Evolutionary conservation across 1,284 basidiomycete genomes (phyloP).

Genomic region (Boletus semigastroideus): DNA sequence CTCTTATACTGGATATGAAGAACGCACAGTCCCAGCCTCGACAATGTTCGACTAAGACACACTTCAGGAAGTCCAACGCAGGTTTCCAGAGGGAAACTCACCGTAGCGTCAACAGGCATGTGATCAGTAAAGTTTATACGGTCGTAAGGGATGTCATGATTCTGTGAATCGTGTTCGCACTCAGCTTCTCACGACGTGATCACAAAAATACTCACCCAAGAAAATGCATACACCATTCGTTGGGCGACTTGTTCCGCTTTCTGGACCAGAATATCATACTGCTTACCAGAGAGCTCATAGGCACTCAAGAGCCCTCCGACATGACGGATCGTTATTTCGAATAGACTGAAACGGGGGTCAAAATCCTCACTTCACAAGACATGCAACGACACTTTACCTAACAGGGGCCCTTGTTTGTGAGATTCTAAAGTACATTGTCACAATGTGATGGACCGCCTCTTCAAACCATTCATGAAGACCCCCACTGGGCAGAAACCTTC

Average conservation of each 20-base stretch:
- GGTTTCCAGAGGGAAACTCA: conserved; percentile 27
- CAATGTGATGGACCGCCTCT: conserved; percentile 53
- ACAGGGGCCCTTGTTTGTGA: conserved; percentile 49
- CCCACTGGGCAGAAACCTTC: conserved; percentile 15
- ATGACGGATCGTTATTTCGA: conserved; percentile 90
- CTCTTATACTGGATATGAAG: background rate
- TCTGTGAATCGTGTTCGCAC: conserved; percentile 28
- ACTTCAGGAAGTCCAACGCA: background rate
- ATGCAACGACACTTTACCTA: conserved; percentile 39
- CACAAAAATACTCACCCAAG: conserved; percentile 39
- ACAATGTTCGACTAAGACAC: conserved; percentile 58
- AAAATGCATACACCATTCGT: conserved; percentile 64
- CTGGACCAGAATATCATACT: conserved; percentile 52
- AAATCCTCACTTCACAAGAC: background rate
- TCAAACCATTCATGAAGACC: conserved; percentile 48
- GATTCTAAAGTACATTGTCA: conserved; percentile 53
- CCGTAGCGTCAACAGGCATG: conserved; percentile 39
- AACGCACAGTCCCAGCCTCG: conserved; percentile 64
- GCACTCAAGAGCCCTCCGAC: conserved; percentile 71
- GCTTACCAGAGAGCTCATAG: conserved; percentile 72
- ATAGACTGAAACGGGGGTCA: conserved; percentile 50
- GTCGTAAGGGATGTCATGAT: conserved; percentile 17
- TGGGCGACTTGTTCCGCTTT: conserved; percentile 73
- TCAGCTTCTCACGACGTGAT: too few species aligned
- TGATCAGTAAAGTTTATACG: conserved; percentile 53